Percentiles rank a stretch among this genome's conserved stretches.
These are phyloP conservation scores for Boletus reticuloceps DNA, from an alignment of 768 basidiomycete species.

Conservation along the genomic window DNA sequence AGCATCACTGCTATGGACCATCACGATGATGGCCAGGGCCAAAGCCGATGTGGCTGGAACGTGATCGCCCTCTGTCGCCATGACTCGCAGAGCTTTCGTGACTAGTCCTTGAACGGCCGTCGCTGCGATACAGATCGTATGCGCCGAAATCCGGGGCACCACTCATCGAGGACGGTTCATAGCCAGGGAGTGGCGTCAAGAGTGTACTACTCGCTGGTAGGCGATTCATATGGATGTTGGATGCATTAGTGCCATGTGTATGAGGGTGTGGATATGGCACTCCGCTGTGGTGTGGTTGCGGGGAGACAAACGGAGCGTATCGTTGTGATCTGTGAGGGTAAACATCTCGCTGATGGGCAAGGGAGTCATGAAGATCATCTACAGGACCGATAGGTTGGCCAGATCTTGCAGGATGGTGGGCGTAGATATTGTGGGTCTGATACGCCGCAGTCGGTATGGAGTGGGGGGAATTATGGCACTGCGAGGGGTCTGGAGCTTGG, in stretches of 20 bases:
- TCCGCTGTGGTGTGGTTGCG: slow-evolving; percentile 14
- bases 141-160: slow-evolving; percentile 9
- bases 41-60: slow-evolving; percentile 15
- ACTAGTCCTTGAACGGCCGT: slow-evolving; percentile 40
- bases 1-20: slow-evolving; percentile 1
- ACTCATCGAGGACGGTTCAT: slow-evolving; percentile 41
- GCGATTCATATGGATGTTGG: slow-evolving; percentile 32
- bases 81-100: slow-evolving; percentile 31
- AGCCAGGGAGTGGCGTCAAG: slow-evolving; percentile 67
- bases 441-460: slow-evolving; percentile 28
- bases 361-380: slow-evolving; percentile 22
- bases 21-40: slow-evolving; percentile 10
- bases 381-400: slow-evolving; percentile 1
- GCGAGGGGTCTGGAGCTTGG: slow-evolving; percentile 13
- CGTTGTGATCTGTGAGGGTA: slow-evolving; percentile 29
- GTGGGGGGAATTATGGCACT: slow-evolving; percentile 22
- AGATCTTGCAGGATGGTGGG: slow-evolving; percentile 25
- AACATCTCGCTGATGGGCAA: slow-evolving; percentile 14
- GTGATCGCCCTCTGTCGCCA: slow-evolving; percentile 22
- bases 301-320: slow-evolving; percentile 20
- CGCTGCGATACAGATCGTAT: slow-evolving; percentile 36
- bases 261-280: slow-evolving; percentile 24
- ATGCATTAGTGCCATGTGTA: slow-evolving; percentile 20
- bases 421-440: slow-evolving; percentile 21
- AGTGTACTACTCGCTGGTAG: slow-evolving; percentile 66